Evolutionary conservation across 2,329 filamentous ascomycete genomes (phyloP).

Genomic region (Verticillium nonalfalfae): DNA sequence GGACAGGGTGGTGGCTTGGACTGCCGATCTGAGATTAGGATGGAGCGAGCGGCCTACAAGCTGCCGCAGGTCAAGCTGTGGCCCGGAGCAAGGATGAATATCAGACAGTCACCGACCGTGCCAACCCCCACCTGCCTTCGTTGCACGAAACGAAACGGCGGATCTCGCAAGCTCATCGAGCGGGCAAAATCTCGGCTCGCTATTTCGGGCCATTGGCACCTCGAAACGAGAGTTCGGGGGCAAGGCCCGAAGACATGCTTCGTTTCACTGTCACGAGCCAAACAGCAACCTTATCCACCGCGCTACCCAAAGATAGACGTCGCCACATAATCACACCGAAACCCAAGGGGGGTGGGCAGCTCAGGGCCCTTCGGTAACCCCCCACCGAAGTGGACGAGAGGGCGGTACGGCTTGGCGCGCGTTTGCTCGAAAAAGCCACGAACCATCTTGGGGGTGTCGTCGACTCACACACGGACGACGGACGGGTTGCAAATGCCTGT

Average conservation of each 20-base stretch:
- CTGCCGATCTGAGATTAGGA: background rate
- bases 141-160: background rate
- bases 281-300: background rate
- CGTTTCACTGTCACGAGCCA: slow-evolving; percentile 1
- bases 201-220: slow-evolving; percentile 12
- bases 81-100: background rate
- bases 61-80: background rate
- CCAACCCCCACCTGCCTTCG: background rate
- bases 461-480: background rate
- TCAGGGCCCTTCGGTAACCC: background rate
- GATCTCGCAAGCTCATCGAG: background rate
- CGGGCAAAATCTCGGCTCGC: background rate
- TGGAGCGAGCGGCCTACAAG: background rate
- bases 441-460: background rate
- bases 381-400: background rate
- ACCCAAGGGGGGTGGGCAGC: too few species aligned
- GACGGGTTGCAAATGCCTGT: background rate
- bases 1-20: background rate
- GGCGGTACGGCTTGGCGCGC: background rate
- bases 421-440: background rate
- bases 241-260: background rate
- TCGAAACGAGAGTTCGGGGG: background rate
- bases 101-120: background rate
- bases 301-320: background rate
- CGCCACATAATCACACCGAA: slow-evolving; percentile 1